phyloP scores from a whole-genome alignment of 1,284 basidiomycete species.

The Puccinia triticina region DNA sequence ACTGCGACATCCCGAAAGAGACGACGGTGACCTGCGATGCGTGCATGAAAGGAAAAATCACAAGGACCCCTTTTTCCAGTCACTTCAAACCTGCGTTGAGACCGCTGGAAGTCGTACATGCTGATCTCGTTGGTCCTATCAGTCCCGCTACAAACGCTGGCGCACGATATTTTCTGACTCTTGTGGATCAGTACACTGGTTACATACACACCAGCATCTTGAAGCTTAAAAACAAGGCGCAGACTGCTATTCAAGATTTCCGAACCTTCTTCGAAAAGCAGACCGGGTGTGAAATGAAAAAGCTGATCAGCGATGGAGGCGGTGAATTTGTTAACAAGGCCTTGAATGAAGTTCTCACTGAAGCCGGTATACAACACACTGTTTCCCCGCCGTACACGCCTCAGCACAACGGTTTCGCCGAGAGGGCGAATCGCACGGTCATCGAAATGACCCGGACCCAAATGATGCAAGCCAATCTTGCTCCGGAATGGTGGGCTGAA shows the following conservation, averaged over 20 bases:
- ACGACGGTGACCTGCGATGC: not conserved
- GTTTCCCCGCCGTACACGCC: constrained; percentile 11
- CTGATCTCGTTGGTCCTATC: constrained; percentile 8
- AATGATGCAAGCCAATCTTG: too few species aligned
- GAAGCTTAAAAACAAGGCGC: not conserved
- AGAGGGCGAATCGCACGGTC: constrained; percentile 21
- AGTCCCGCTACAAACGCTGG: not conserved
- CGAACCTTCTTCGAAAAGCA: not conserved
- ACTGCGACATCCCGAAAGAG: not conserved
- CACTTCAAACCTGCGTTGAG: not conserved
- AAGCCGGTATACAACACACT: not conserved
- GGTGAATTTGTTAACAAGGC: constrained; percentile 55
- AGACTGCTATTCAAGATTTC: not conserved
- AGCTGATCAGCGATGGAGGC: constrained; percentile 59
- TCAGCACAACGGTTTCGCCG: constrained; percentile 27
- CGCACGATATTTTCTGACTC: not conserved
- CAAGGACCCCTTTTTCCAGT: not conserved
- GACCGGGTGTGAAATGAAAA: constrained; percentile 57
- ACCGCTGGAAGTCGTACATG: not conserved
- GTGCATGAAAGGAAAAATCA: not conserved
- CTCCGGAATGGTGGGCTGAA: too few species aligned
- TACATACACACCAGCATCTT: not conserved
- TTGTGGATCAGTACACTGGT: not conserved
- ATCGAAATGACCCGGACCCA: too few species aligned
- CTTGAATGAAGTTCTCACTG: not conserved